These are phyloP conservation scores for Carpinus viminea DNA, from an alignment of 306 rosid species.

Conservation along the genomic window DNA sequence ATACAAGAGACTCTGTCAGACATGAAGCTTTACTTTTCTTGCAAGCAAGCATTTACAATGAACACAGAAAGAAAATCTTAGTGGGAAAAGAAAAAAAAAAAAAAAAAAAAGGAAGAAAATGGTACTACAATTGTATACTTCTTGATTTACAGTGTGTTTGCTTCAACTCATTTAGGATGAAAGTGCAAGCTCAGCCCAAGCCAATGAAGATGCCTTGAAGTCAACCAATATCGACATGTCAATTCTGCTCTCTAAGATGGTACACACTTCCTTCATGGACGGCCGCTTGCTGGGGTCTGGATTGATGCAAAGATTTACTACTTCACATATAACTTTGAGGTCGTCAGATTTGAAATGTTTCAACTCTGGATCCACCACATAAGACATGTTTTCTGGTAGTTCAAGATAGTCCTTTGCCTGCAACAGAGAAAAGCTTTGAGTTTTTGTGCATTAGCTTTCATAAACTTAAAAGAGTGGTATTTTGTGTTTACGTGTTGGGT, in stretches of 20 bases:
- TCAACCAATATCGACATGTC: slow-evolving; percentile 79
- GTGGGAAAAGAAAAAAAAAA: slow-evolving; percentile 16
- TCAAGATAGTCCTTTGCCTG: slow-evolving; percentile 92
- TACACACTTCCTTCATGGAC: slow-evolving; percentile 65
- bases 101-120: slow-evolving; percentile 22
- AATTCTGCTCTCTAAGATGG: slow-evolving; percentile 75
- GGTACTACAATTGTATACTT: slow-evolving; percentile 41
- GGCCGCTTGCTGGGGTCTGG: slow-evolving; percentile 57
- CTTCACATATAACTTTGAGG: slow-evolving; percentile 79
- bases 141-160: slow-evolving; percentile 65
- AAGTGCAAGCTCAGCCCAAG: slow-evolving; percentile 99
- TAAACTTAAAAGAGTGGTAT: background rate
- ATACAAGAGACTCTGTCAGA: slow-evolving; percentile 50
- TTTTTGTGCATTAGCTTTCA: slow-evolving; percentile 10
- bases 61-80: slow-evolving; percentile 28
- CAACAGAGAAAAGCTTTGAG: slow-evolving; percentile 27
- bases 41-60: slow-evolving; percentile 66
- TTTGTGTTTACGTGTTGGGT: too few species aligned
- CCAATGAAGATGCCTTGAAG: slow-evolving; percentile 81
- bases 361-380: slow-evolving; percentile 79
- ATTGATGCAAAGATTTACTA: slow-evolving; percentile 65
- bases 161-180: slow-evolving; percentile 50
- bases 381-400: slow-evolving; percentile 71
- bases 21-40: slow-evolving; percentile 38
- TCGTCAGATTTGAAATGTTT: slow-evolving; percentile 73